Percentiles rank a stretch among this genome's conserved stretches.
phyloP scores from a whole-genome alignment of 129 eudicot genomes.

The Saposhnikovia divaricata region DNA sequence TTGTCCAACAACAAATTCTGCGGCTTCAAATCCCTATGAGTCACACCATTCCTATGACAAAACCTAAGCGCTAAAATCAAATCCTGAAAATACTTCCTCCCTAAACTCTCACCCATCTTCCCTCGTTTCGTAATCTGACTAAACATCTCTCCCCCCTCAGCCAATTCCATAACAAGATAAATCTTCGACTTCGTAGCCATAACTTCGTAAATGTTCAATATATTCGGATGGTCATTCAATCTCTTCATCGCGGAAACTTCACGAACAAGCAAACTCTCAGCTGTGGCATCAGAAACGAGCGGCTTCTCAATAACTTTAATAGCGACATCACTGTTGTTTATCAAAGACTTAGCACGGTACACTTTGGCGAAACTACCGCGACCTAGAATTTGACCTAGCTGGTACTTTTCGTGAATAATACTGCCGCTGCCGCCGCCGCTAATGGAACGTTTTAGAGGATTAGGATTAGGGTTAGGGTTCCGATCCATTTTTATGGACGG shows the following conservation, averaged over 20 bases:
- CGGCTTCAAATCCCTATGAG: conserved; percentile 86
- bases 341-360: conserved; percentile 39
- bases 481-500: conserved; percentile 21
- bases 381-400: conserved; percentile 54
- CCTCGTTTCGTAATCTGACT: conserved; percentile 35
- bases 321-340: conserved; percentile 37
- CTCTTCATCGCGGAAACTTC: conserved; percentile 86
- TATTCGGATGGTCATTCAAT: conserved; percentile 56
- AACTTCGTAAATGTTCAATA: conserved; percentile 66
- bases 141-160: conserved; percentile 65
- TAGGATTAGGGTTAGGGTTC: not conserved
- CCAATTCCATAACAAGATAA: conserved; percentile 78
- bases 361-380: conserved; percentile 86
- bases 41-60: conserved; percentile 72
- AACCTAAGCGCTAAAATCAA: conserved; percentile 54
- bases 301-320: conserved; percentile 56
- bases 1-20: conserved; percentile 66
- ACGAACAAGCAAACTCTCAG: conserved; percentile 52
- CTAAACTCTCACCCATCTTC: conserved; percentile 45
- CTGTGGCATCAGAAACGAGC: conserved; percentile 25
- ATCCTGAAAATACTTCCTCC: conserved; percentile 51
- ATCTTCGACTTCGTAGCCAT: conserved; percentile 73
- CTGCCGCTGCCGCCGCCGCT: conserved; percentile 44
- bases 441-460: conserved; percentile 27
- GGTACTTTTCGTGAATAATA: conserved; percentile 47